Evolutionary conservation across 352 stramenopile genomes (phyloP), one percentile per base, ranked within the genome.

Genomic region (Pythium vanterpoolii): DNA sequence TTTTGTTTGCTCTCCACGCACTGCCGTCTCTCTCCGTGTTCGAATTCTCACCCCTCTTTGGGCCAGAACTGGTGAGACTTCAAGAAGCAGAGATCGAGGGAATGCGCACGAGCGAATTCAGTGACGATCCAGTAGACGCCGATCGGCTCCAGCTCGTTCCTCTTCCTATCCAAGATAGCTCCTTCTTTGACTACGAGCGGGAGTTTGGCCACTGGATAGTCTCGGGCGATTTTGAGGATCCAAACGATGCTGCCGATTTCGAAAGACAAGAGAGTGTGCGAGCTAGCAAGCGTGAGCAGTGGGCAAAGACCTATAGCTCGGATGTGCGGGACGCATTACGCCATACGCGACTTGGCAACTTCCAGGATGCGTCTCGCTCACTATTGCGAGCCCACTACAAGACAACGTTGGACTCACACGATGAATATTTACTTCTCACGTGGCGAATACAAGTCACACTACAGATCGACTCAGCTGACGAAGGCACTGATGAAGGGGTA

Each of bases 341-440:
- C 0, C 28, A 43, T 19, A 62, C 59, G 7, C 60, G 49, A 3
- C 1, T 46, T 3, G 38, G 38, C 0, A 59, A 68, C 2, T 73
- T 65, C 30, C 57, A 73, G 11, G 55, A 60, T 21, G 68, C 75
- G 4, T 56, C 56, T 1, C 48, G 63, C 2, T 72, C 33, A 26
- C 51, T 86, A 18, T 66, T 86, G 24, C 71, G 76, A 4, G 76
- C 71, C 1, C 73, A 86, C 40, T 86, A 86, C 71, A 77, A 78
- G 40, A 81, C 73, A 9, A 47, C 36, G 4, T 56, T 80, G 5
- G 73, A 86, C n/a, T 81, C 66, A 10, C 71, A 75, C 6, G 76
- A 80, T 4, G 76, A 86, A 47, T 86, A 86, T 45, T 43, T 79
- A 2, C 42, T 83, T 0, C 58, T 79, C 8, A 60, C 70, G 7